These are phyloP conservation scores for Passalora sequoiae DNA, from an alignment of 2,329 filamentous ascomycete species.

Conservation along the genomic window DNA sequence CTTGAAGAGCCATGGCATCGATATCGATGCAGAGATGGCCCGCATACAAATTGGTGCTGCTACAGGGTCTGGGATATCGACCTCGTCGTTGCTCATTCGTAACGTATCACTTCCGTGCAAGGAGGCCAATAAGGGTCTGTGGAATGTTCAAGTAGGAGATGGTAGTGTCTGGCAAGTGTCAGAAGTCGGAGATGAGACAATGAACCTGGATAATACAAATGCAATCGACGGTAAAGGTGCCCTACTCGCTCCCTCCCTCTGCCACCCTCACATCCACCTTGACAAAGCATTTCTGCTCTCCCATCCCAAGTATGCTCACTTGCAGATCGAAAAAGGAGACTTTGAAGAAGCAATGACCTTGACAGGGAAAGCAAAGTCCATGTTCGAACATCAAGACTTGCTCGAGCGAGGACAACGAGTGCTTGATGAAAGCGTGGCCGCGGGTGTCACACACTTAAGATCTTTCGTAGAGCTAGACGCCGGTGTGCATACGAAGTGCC, in stretches of 20 bases:
- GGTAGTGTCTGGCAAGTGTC: slow-evolving; percentile 3
- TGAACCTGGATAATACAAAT: neutral
- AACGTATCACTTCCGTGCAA: slow-evolving; percentile 14
- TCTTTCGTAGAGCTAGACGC: slow-evolving; percentile 68
- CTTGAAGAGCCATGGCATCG: slow-evolving; percentile 30
- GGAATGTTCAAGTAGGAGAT: slow-evolving; percentile 14
- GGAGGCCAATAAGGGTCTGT: slow-evolving; percentile 5
- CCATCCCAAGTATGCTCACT: slow-evolving; percentile 54
- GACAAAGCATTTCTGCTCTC: slow-evolving; percentile 61
- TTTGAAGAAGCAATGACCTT: slow-evolving; percentile 61
- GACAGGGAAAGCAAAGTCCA: slow-evolving; percentile 56
- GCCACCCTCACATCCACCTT: slow-evolving; percentile 68
- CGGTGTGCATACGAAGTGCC: slow-evolving; percentile 53
- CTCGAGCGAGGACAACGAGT: slow-evolving; percentile 59
- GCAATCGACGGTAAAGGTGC: slow-evolving; percentile 38
- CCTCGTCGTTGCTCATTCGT: neutral
- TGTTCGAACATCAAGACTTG: slow-evolving; percentile 60
- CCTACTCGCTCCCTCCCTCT: slow-evolving; percentile 54
- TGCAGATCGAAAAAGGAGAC: slow-evolving; percentile 56
- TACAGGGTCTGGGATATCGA: neutral
- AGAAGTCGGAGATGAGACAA: neutral
- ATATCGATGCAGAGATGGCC: slow-evolving; percentile 33
- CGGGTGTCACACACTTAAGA: slow-evolving; percentile 64
- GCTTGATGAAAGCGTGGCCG: slow-evolving; percentile 58
- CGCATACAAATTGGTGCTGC: slow-evolving; percentile 23